phyloP scores from a whole-genome alignment of 768 basidiomycete genomes.

The Lentinula lateritia region DNA sequence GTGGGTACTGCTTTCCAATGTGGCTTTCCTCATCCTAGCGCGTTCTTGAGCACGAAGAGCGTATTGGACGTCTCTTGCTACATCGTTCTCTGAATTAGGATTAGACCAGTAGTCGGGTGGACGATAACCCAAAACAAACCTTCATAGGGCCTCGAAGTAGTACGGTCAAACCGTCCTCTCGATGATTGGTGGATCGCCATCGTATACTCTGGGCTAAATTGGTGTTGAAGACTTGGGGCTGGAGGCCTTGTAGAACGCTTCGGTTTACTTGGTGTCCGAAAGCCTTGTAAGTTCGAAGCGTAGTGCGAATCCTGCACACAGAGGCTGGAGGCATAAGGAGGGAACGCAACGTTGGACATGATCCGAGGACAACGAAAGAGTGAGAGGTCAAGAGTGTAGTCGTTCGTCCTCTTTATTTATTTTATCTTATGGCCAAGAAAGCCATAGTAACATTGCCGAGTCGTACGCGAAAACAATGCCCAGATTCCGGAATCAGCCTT shows the following conservation, averaged over 20 bases:
- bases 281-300: neutral
- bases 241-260: neutral
- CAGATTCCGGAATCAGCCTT: neutral
- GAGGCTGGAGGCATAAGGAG: neutral
- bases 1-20: neutral
- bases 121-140: neutral
- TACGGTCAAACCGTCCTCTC: neutral
- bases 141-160: neutral
- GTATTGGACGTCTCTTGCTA: neutral
- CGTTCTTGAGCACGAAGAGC: slow-evolving; percentile 1
- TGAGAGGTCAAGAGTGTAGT: neutral
- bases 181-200: neutral
- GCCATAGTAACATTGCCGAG: neutral
- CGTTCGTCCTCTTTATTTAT: neutral
- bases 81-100: neutral
- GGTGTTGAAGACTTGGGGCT: neutral
- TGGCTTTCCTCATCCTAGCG: neutral
- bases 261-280: neutral
- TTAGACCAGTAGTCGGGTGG: neutral
- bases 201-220: neutral
- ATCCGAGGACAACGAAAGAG: neutral
- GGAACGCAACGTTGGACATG: neutral
- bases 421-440: neutral
- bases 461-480: neutral
- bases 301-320: neutral